A percentile compares a stretch with the other conserved stretches of the same genome.
These are phyloP conservation scores for Rhizopus sp. DNA, from an alignment of 371 early-diverging fungal species.

Conservation along the genomic window DNA sequence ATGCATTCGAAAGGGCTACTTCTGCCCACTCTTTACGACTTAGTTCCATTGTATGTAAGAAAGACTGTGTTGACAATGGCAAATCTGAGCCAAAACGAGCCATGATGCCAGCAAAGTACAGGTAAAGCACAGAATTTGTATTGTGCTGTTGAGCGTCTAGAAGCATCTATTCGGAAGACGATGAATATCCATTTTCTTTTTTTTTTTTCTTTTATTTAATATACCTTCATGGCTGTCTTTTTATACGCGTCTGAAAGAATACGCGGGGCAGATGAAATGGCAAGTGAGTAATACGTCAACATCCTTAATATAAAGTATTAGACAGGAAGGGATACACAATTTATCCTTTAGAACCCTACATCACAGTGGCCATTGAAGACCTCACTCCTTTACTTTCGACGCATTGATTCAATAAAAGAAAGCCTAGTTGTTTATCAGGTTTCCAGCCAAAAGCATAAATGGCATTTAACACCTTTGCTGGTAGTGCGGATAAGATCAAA, in stretches of 20 bases:
- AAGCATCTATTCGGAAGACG: constrained; percentile 38
- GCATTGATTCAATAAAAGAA: constrained; percentile 55
- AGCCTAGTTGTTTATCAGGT: constrained; percentile 59
- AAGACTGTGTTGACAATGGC: constrained; percentile 56
- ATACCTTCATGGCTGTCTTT: constrained; percentile 43
- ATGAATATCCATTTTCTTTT: neutral
- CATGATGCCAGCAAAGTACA: constrained; percentile 58
- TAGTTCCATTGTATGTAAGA: constrained; percentile 43
- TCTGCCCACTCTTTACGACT: constrained; percentile 47
- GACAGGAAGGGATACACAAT: neutral
- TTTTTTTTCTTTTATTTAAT: neutral
- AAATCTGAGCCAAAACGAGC: constrained; percentile 48
- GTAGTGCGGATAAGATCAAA: constrained; percentile 59
- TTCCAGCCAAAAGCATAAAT: constrained; percentile 61
- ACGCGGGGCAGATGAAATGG: constrained; percentile 47
- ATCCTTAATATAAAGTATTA: constrained; percentile 20
- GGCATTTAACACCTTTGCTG: constrained; percentile 58
- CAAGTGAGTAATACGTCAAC: constrained; percentile 38
- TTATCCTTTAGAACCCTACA: constrained; percentile 28
- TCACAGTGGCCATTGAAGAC: constrained; percentile 59
- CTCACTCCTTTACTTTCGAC: constrained; percentile 55
- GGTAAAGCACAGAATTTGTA: constrained; percentile 59
- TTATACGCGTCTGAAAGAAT: constrained; percentile 35
- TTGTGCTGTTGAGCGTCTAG: constrained; percentile 53
- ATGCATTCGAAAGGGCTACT: constrained; percentile 49